Evolutionary conservation across 169 alveolate genomes (phyloP), one percentile per base, ranked within the genome.

Genomic region (Eimeria maxima): DNA sequence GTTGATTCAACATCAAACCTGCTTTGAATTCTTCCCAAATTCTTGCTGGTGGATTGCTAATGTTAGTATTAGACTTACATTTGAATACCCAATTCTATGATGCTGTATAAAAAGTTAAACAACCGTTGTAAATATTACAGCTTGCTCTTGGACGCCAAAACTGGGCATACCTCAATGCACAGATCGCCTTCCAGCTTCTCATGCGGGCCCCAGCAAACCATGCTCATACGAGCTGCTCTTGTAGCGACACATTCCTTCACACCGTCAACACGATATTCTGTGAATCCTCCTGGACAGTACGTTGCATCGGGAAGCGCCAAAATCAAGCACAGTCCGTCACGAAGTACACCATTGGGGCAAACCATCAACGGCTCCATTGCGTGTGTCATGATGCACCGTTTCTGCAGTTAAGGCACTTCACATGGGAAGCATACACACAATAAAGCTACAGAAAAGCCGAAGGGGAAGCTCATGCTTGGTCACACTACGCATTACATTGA

Each of bases 171-270:
- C 90, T 81, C 50, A 65, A 81, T 45, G 57, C 90, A 81, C 33
- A 47, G 10, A n/a, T 81, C 90, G 53, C 90, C 90, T 53, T 50
- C 73, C 22, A 81, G 73, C 47, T 38, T 47, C 71, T 81, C 90
- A 24, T 81, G 90, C 18, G 71, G 90, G 11, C 90, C 90, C 90
- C 90, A 81, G 47, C 90, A 81, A 50, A 73, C 90, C 90, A 81
- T 47, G n/a, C n/a, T 81, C 90, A 81, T n/a, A 0, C 90, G 90
- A 13, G 90, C 90, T 73, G 53, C 90, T 81, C 90, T 45, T 38
- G 90, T 81, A 60, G 71, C 7, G 14, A 81, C 90, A n/a, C 90
- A 81, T 73, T 81, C 63, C 73, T 81, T 81, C 24, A 47, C n/a
- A 24, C 90, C 90, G 16, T 81, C 71, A 53, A 81, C 90, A 27